These are phyloP conservation scores for Sanghuangporus sanghuang DNA, from an alignment of 1,284 basidiomycete genomes.

Conservation along the genomic window DNA sequence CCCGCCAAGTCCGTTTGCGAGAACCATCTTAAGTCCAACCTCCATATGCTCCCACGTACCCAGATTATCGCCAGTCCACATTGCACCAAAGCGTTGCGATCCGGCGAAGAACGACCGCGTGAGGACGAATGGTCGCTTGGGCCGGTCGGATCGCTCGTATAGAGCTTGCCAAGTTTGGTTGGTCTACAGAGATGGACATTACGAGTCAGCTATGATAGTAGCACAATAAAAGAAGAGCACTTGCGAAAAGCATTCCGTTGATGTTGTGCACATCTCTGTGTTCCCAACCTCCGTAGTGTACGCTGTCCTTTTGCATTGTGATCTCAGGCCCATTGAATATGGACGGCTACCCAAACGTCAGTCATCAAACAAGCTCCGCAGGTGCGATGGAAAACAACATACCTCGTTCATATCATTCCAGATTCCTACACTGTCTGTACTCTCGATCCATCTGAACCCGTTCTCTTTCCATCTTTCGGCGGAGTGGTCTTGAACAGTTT, in stretches of 20 bases:
- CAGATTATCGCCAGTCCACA: slow-evolving; percentile 99
- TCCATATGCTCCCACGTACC: slow-evolving; percentile 98
- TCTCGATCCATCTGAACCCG: slow-evolving; percentile 69
- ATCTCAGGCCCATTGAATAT: slow-evolving; percentile 99
- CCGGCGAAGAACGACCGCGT: slow-evolving; percentile 95
- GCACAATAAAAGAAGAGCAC: slow-evolving; percentile 25
- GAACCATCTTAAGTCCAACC: slow-evolving; percentile 90
- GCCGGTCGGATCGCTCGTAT: slow-evolving; percentile 66
- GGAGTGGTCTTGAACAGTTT: slow-evolving; percentile 68
- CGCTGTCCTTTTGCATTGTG: slow-evolving; percentile 90
- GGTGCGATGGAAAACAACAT: slow-evolving; percentile 5
- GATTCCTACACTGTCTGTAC: slow-evolving; percentile 79
- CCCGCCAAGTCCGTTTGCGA: slow-evolving; percentile 89
- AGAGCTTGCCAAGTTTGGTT: slow-evolving; percentile 87
- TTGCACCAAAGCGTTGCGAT: slow-evolving; percentile 92
- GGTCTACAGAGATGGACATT: slow-evolving; percentile 40
- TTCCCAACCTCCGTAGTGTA: slow-evolving; percentile 95
- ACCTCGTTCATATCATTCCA: slow-evolving; percentile 99
- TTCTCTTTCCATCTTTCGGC: slow-evolving; percentile 37
- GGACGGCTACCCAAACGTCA: slow-evolving; percentile 57
- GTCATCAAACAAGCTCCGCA: not conserved
- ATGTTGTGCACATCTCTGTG: slow-evolving; percentile 95
- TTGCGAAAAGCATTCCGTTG: slow-evolving; percentile 82
- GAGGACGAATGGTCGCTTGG: slow-evolving; percentile 89
- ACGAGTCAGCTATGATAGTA: slow-evolving; percentile 13